A percentile compares a stretch with the other conserved stretches of the same genome.
phyloP scores from a whole-genome alignment of 345 rosid species.

The Theobroma cacao region DNA sequence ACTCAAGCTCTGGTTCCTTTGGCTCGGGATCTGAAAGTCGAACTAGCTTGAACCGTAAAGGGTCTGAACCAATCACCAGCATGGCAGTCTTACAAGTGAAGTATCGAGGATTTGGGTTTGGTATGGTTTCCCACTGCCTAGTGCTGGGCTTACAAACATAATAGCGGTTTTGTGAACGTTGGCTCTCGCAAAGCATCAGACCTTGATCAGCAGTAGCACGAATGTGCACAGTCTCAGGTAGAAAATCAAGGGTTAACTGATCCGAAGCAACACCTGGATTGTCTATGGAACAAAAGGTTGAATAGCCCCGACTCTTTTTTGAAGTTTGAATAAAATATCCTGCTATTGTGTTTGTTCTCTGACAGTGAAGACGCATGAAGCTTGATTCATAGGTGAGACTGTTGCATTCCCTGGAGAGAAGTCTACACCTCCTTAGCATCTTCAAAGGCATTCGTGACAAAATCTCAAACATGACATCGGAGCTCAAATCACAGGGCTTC shows the following conservation, averaged over 20 bases:
- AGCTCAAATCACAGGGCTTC: not conserved
- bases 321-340: constrained; percentile 16
- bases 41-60: constrained; percentile 19
- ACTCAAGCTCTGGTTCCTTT: not conserved
- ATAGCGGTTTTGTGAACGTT: not conserved
- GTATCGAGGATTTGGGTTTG: not conserved
- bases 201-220: constrained; percentile 1
- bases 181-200: not conserved
- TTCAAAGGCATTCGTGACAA: not conserved
- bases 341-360: not conserved
- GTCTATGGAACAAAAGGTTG: not conserved
- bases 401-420: constrained; percentile 3
- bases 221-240: not conserved
- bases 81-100: not conserved
- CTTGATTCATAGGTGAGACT: constrained; percentile 10
- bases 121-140: constrained; percentile 4
- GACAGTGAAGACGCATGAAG: constrained; percentile 9
- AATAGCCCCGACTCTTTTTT: no score
- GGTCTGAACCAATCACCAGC: constrained; percentile 16
- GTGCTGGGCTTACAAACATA: constrained; percentile 35
- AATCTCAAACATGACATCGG: constrained; percentile 8
- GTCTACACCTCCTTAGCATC: not conserved
- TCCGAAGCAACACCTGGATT: not conserved
- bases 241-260: constrained; percentile 3
- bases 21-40: not conserved